Evolutionary conservation across 208 protist species (phyloP), one percentile per base, ranked within the genome.

Genomic region (Angomonas ambiguus): DNA sequence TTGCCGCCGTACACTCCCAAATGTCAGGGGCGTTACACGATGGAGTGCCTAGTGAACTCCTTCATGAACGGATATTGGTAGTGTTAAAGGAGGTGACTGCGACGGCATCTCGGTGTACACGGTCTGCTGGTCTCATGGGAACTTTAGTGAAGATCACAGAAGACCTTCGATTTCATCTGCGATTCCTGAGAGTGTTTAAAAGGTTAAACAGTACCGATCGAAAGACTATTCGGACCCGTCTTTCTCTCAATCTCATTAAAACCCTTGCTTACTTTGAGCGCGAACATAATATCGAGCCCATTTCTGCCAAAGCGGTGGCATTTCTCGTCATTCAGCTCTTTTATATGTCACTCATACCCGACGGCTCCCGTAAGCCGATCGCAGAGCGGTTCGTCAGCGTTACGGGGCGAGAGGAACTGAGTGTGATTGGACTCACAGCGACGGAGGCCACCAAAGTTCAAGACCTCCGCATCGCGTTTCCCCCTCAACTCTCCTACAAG

Each of bases 211-310:
- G 62, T 2, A 51, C 33, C 18, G 85, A 94, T 41, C 80, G 87
- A 49, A 80, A 73, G 45, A 96, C 85, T 2, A 87, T 96, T 27
- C 91, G 91, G 13, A 84, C 71, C 11, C 80, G 76, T 35, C 62
- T 57, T 32, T 71, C 58, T 27, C 73, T 93, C n/a, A 82, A 88
- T 51, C 85, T 96, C 76, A 51, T 83, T 2, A 80, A 88, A 65
- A 96, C 91, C n/a, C 72, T 93, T n/a, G 76, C 83, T 16, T 92
- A 93, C 77, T 94, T 96, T 67, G 91, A 96, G 67, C 78, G 85
- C 41, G 81, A 93, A 74, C 77, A 77, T 51, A 59, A 56, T 32
- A 66, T 94, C 10, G 73, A 77, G 0, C 86, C 87, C 1, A 49
- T 87, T 24, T 84, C 84, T 16, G 76, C 71, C 13, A 91, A 93